Conservation (phyloP, 208 protist genomes). For the Strigomonas oncopelti region DNA sequence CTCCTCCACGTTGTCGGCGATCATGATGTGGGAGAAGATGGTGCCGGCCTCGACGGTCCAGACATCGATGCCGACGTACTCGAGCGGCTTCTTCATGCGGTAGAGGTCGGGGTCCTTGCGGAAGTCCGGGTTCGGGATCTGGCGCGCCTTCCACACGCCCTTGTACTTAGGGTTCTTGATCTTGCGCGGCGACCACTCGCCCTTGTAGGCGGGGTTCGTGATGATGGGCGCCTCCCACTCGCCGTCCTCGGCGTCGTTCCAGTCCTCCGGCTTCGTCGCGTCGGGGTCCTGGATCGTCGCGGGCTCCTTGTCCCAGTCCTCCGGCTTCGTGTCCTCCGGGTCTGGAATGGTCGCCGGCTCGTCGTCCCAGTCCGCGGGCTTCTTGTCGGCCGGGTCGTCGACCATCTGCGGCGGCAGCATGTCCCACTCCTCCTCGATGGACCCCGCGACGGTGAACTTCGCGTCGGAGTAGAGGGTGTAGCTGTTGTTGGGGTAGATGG, state of each 20-base stretch:
- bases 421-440: constrained; percentile 87
- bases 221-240: constrained; percentile 82
- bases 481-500: constrained; percentile 86
- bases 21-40: constrained; percentile 96
- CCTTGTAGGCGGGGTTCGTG: constrained; percentile 85
- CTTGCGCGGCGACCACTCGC: constrained; percentile 77
- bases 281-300: constrained; percentile 84
- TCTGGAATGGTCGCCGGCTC: constrained; percentile 79
- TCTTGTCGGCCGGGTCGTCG: constrained; percentile 84
- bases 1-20: constrained; percentile 85
- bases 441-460: constrained; percentile 49
- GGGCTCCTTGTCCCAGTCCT: constrained; percentile 85
- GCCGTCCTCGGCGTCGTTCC: constrained; percentile 90
- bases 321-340: constrained; percentile 87
- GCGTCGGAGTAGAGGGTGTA: constrained; percentile 90
- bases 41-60: constrained; percentile 95
- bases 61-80: constrained; percentile 90
- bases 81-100: constrained; percentile 48
- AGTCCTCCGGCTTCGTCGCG: constrained; percentile 89
- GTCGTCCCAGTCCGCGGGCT: constrained; percentile 87
- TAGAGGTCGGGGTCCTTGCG: constrained; percentile 73
- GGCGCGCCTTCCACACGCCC: constrained; percentile 84
- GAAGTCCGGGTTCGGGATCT: constrained; percentile 92
- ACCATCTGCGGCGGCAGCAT: constrained; percentile 83
- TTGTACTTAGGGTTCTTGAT: constrained; percentile 95